Percentiles rank a stretch among this genome's conserved stretches.
Conservation (phyloP, 805 yeast genomes). For the Cyberlindnera petersonii region DNA sequence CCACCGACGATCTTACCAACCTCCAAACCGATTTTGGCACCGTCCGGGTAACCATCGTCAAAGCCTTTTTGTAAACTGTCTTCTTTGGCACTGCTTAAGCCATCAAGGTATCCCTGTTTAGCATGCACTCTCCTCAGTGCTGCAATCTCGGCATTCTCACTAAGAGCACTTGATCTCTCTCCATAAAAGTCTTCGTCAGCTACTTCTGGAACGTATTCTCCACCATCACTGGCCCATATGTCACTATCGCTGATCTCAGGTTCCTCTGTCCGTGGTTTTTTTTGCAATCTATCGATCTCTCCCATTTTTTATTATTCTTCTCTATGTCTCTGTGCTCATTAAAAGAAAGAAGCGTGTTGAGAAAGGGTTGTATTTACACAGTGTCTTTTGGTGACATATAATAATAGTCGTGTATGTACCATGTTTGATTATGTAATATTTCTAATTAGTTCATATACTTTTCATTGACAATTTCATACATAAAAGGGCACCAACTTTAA, state of each 20-base stretch:
- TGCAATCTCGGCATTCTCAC: slow-evolving; percentile 28
- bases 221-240: slow-evolving; percentile 33
- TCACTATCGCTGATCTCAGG: slow-evolving; percentile 23
- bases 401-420: too few relatives aligned
- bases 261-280: slow-evolving; percentile 1
- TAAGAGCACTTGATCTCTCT: slow-evolving; percentile 17
- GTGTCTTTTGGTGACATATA: too few relatives aligned
- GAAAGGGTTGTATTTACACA: too few relatives aligned
- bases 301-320: slow-evolving; percentile 7
- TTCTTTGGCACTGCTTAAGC: slow-evolving; percentile 66
- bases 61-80: slow-evolving; percentile 72
- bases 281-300: slow-evolving; percentile 5
- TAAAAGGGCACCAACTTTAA: too few relatives aligned
- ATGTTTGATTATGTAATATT: too few relatives aligned
- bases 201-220: slow-evolving; percentile 21
- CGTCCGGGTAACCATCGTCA: slow-evolving; percentile 72
- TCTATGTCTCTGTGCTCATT: not conserved
- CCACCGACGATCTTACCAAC: slow-evolving; percentile 64
- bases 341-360: too few relatives aligned
- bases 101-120: slow-evolving; percentile 83
- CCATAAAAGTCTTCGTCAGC: slow-evolving; percentile 36
- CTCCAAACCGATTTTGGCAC: slow-evolving; percentile 62
- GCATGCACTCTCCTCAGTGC: slow-evolving; percentile 58
- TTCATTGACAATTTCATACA: too few relatives aligned
- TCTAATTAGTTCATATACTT: too few relatives aligned